These are phyloP conservation scores for Onygenales sp. DNA, from an alignment of 2,329 filamentous ascomycete species.

Conservation along the genomic window DNA sequence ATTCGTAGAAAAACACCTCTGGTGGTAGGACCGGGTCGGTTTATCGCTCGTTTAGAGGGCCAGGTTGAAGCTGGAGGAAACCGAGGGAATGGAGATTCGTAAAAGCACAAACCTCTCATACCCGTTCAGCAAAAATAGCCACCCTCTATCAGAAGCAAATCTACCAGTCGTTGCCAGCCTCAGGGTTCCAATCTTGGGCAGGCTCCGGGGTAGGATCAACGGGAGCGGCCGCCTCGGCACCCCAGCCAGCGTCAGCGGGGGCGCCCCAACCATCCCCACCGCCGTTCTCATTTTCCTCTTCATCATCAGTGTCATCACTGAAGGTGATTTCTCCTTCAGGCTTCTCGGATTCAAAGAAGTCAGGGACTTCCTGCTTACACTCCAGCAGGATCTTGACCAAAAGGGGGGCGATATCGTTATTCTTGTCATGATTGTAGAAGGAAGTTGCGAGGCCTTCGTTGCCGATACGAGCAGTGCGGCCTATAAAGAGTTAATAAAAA, in stretches of 20 bases:
- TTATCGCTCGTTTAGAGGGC: no score
- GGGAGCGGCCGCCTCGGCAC: not conserved
- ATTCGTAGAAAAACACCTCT: no score
- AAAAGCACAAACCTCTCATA: no score
- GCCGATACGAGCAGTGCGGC: slow-evolving; percentile 89
- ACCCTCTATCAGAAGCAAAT: not conserved
- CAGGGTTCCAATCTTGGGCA: slow-evolving; percentile 1
- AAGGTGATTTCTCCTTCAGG: slow-evolving; percentile 35
- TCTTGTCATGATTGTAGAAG: slow-evolving; percentile 67
- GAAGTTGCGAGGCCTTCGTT: slow-evolving; percentile 78
- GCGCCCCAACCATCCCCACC: slow-evolving; percentile 5
- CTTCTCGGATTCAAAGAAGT: slow-evolving; percentile 61
- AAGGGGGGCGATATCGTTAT: slow-evolving; percentile 60
- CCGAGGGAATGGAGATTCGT: no score
- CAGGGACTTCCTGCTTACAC: slow-evolving; percentile 66
- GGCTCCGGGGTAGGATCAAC: slow-evolving; percentile 1
- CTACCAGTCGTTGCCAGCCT: slow-evolving; percentile 2
- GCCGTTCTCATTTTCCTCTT: slow-evolving; percentile 19
- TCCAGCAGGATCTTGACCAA: slow-evolving; percentile 77
- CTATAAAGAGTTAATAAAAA: slow-evolving; percentile 31
- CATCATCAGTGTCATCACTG: slow-evolving; percentile 45
- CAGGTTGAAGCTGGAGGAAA: no score
- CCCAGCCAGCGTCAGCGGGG: slow-evolving; percentile 9
- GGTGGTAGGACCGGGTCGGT: no score
- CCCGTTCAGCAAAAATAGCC: no score